phyloP scores from a whole-genome alignment of 257 asterid genomes.

The Marsdenia floribunda region DNA sequence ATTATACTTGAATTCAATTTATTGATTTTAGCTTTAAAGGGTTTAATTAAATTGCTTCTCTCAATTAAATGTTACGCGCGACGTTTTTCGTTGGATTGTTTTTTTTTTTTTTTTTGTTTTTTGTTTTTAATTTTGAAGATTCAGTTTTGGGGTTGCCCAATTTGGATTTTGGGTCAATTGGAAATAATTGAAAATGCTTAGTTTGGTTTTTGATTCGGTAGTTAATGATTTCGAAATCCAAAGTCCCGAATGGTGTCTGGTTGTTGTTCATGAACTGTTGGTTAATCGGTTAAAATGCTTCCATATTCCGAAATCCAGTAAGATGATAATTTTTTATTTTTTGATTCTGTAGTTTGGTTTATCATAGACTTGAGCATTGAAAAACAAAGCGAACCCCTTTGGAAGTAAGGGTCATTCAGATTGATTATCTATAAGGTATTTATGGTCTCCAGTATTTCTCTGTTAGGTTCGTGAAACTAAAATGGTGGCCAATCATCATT shows the following conservation, averaged over 20 bases:
- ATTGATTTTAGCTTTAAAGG: constrained; percentile 25
- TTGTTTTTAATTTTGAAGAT: not conserved
- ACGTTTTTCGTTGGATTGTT: not conserved
- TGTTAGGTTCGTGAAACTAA: constrained; percentile 26
- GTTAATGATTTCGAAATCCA: not conserved
- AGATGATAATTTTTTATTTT: not conserved
- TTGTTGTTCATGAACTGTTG: not conserved
- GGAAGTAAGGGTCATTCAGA: not conserved
- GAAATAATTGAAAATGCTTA: not conserved
- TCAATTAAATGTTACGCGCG: not conserved
- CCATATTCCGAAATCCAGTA: not conserved
- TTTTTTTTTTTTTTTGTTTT: too few relatives aligned
- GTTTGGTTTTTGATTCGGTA: not conserved
- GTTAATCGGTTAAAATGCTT: not conserved
- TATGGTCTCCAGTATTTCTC: constrained; percentile 8
- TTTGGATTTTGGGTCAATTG: not conserved
- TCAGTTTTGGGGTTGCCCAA: constrained; percentile 8
- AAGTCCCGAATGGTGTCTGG: not conserved
- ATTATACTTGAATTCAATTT: constrained; percentile 21
- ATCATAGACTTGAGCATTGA: too few relatives aligned
- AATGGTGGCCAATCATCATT: constrained; percentile 59
- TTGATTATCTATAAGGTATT: constrained; percentile 1
- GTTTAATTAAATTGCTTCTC: constrained; percentile 32
- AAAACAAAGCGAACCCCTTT: not conserved
- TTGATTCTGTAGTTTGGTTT: not conserved